phyloP scores from a whole-genome alignment of 768 basidiomycete species.

The Rhizopogon salebrosus region DNA sequence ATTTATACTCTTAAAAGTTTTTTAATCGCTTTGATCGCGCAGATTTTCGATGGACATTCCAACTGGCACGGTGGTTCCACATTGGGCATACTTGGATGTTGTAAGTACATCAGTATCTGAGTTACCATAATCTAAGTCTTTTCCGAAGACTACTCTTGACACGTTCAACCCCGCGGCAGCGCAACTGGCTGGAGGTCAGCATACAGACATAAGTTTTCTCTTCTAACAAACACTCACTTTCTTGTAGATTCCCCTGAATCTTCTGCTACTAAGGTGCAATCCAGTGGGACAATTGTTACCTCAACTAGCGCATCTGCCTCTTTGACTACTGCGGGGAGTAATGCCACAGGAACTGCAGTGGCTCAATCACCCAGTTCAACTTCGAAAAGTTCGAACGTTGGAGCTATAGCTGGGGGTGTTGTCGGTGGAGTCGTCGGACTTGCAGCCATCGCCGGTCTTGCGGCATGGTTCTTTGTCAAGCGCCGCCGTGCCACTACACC shows the following conservation, averaged over 20 bases:
- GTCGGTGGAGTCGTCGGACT: constrained; percentile 56
- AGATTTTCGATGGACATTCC: constrained; percentile 51
- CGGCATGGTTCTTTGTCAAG: constrained; percentile 34
- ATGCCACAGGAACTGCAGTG: constrained; percentile 9
- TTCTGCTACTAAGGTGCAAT: constrained; percentile 29
- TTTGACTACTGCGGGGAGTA: constrained; percentile 6
- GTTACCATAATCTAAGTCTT: constrained; percentile 1
- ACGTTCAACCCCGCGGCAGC: constrained; percentile 38
- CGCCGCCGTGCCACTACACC: constrained; percentile 21
- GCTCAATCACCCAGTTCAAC: constrained; percentile 1
- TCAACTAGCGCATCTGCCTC: constrained; percentile 12
- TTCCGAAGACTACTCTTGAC: constrained; percentile 19
- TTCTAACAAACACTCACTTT: not conserved
- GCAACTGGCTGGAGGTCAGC: constrained; percentile 23
- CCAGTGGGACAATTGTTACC: constrained; percentile 13
- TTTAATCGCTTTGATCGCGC: not conserved
- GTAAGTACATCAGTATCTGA: constrained; percentile 26
- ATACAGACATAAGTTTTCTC: not conserved
- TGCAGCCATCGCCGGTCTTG: constrained; percentile 33
- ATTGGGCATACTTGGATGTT: constrained; percentile 60
- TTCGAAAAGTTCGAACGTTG: constrained; percentile 30
- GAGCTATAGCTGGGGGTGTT: constrained; percentile 59
- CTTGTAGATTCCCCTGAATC: constrained; percentile 39
- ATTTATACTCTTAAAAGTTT: not conserved
- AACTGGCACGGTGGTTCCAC: constrained; percentile 43